Evolutionary conservation across 176 grass and related monocot genomes (phyloP).

Genomic region (Oryza meridionalis): DNA sequence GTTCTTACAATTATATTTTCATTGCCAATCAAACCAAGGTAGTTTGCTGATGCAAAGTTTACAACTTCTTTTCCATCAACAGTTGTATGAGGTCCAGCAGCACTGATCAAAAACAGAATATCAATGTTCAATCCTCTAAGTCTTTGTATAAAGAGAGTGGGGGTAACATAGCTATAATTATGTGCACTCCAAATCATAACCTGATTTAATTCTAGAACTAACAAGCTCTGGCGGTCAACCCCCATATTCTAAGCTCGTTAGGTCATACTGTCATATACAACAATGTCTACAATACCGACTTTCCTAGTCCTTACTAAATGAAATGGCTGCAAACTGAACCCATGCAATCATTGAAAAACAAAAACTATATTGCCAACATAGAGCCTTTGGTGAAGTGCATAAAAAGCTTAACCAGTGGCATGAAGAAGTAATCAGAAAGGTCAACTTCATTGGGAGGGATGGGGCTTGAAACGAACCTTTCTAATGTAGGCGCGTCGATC

Average conservation of each 20-base stretch:
- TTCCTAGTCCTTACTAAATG: background rate
- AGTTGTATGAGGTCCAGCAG: conserved; percentile 56
- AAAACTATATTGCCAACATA: background rate
- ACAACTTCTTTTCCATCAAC: conserved; percentile 65
- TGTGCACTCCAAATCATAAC: background rate
- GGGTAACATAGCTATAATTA: background rate
- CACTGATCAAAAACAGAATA: conserved; percentile 39
- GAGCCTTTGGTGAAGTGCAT: background rate
- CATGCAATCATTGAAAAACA: background rate
- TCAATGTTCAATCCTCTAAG: conserved; percentile 1
- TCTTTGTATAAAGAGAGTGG: background rate
- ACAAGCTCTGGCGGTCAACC: background rate
- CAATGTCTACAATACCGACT: background rate
- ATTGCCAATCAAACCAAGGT: conserved; percentile 63
- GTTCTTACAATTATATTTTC: conserved; percentile 59
- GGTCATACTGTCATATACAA: background rate
- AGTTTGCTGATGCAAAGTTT: conserved; percentile 68
- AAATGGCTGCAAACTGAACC: background rate
- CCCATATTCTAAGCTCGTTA: background rate
- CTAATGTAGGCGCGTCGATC: conserved; percentile 37
- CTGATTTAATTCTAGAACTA: background rate
- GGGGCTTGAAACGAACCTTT: conserved; percentile 50
- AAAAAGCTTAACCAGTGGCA: background rate
- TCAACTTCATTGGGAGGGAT: background rate
- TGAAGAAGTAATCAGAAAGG: background rate